These are phyloP conservation scores for Auricularia heimuer DNA, from an alignment of 768 basidiomycete genomes.

Conservation along the genomic window DNA sequence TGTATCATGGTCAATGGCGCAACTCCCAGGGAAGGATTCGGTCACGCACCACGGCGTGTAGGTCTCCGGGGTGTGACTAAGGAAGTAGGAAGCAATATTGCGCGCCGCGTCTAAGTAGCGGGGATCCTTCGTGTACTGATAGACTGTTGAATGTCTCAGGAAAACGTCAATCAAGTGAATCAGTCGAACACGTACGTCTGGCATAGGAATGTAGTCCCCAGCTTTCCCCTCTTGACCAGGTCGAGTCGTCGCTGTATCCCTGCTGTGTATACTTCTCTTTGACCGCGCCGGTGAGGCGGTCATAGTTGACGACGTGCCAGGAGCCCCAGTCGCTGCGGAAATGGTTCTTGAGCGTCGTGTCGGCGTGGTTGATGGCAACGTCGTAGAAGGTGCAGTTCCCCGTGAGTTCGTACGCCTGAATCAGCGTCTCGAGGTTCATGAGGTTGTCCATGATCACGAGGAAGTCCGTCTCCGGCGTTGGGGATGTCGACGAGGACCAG, in stretches of 20 bases:
- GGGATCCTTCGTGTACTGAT: constrained; percentile 1
- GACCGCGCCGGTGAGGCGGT: constrained; percentile 52
- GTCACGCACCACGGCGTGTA: constrained; percentile 1
- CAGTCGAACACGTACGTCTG: constrained; percentile 37
- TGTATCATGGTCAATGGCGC: no score
- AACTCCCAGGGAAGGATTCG: background rate
- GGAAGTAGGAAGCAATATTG: constrained; percentile 6
- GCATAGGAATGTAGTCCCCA: constrained; percentile 66
- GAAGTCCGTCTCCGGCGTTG: background rate
- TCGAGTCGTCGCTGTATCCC: constrained; percentile 48
- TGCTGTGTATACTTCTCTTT: constrained; percentile 48
- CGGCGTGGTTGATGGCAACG: constrained; percentile 55
- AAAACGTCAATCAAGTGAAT: no score
- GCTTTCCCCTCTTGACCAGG: constrained; percentile 65
- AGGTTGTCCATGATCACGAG: constrained; percentile 67
- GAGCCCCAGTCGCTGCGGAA: constrained; percentile 28
- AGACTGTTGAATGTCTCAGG: constrained; percentile 3
- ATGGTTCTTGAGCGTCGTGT: constrained; percentile 59
- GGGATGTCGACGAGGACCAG: background rate
- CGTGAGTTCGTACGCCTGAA: constrained; percentile 27
- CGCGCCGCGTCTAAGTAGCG: constrained; percentile 3
- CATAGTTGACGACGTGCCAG: constrained; percentile 46
- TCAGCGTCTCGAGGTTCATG: constrained; percentile 53
- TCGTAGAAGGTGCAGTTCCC: constrained; percentile 46
- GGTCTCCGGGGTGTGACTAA: background rate